phyloP scores from a whole-genome alignment of 2,329 filamentous ascomycete species.

The Colletotrichum horii region DNA sequence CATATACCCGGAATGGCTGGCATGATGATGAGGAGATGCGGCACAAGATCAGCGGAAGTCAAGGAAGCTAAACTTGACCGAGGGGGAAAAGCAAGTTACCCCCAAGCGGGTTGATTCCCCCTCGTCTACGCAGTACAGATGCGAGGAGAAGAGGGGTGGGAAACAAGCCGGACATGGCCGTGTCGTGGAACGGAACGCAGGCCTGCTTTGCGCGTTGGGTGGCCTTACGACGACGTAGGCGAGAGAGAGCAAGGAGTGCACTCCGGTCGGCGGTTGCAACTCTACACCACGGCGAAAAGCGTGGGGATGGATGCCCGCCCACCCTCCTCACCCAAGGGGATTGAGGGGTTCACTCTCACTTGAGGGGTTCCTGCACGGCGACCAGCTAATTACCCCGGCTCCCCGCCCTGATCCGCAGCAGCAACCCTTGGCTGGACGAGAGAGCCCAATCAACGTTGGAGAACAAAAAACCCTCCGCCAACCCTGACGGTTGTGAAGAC shows the following conservation, averaged over 20 bases:
- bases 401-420: slow-evolving; percentile 14
- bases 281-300: neutral
- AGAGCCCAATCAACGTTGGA: neutral
- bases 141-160: neutral
- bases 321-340: neutral
- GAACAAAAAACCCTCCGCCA: neutral
- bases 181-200: neutral
- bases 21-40: slow-evolving; percentile 17
- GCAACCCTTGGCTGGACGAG: neutral
- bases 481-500: neutral
- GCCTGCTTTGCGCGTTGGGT: neutral
- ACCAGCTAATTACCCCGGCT: neutral
- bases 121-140: neutral
- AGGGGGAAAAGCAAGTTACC: neutral
- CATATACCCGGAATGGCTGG: slow-evolving; percentile 6
- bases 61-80: neutral
- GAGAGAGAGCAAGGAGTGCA: neutral
- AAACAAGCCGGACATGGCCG: slow-evolving; percentile 4
- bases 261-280: neutral
- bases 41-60: slow-evolving; percentile 9
- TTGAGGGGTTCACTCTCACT: neutral
- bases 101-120: neutral
- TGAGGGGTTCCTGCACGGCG: slow-evolving; percentile 17
- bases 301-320: neutral
- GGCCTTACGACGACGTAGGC: neutral